These are phyloP conservation scores for Fusarium longipes DNA, from an alignment of 2,329 filamentous ascomycete species.

Conservation along the genomic window DNA sequence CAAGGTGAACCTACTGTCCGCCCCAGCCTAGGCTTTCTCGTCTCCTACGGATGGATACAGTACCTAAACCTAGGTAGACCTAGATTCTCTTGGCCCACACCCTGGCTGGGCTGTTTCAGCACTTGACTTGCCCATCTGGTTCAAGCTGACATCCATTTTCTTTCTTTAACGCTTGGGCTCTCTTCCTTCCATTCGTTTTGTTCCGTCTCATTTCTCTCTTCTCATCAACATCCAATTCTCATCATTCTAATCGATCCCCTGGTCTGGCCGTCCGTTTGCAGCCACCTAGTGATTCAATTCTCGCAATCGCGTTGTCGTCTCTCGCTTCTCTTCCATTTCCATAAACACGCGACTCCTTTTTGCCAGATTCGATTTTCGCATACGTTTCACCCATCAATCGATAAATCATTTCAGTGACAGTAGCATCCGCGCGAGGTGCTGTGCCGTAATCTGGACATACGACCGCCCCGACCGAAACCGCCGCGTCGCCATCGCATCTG, in stretches of 20 bases:
- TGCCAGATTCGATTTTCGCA: conserved; percentile 24
- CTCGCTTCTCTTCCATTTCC: conserved; percentile 30
- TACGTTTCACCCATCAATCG: conserved; percentile 7
- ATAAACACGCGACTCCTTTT: conserved; percentile 27
- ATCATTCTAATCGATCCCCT: conserved; percentile 5
- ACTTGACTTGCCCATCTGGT: conserved; percentile 8
- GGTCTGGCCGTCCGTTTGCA: conserved; percentile 25
- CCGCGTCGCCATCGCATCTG: conserved; percentile 25
- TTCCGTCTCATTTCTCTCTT: conserved; percentile 37
- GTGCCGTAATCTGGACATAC: conserved; percentile 26
- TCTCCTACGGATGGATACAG: background rate
- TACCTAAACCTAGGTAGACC: background rate
- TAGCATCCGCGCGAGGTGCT: conserved; percentile 25
- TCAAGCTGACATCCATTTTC: conserved; percentile 33
- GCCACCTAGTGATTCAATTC: conserved; percentile 19
- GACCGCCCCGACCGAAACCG: conserved; percentile 25
- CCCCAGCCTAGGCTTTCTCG: conserved; percentile 15
- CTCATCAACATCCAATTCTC: conserved; percentile 28
- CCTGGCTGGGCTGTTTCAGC: conserved; percentile 36
- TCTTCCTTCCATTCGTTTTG: conserved; percentile 29
- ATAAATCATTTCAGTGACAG: conserved; percentile 12
- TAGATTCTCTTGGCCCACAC: conserved; percentile 2
- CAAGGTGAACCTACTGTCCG: background rate
- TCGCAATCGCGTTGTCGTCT: conserved; percentile 32
- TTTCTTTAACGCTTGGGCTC: conserved; percentile 31